Evolutionary conservation across 192 early-diverging fungal species (phyloP).

Genomic region (Lobosporangium transversale): DNA sequence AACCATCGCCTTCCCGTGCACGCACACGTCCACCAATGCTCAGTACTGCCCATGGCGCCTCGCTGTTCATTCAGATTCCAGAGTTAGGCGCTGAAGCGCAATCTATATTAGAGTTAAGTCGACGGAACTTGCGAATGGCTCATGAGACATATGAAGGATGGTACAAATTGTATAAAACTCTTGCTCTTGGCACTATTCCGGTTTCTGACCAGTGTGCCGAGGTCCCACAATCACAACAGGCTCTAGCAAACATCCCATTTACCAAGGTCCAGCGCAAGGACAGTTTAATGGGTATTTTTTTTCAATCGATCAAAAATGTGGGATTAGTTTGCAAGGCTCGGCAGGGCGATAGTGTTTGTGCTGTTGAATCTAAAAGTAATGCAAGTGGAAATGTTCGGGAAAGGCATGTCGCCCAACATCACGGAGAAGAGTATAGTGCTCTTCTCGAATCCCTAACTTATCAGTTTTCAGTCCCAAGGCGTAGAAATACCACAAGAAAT

Average conservation of each 20-base stretch:
- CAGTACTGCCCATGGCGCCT: too few species aligned
- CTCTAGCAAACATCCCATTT: not conserved
- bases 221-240: not conserved
- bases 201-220: not conserved
- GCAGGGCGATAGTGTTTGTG: not conserved
- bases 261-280: not conserved
- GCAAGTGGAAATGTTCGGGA: not conserved
- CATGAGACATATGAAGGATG: too few species aligned
- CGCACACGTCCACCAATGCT: too few species aligned
- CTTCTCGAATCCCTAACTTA: not conserved
- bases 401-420: not conserved
- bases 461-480: not conserved
- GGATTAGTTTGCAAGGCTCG: not conserved
- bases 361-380: not conserved
- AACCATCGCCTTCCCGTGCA: too few species aligned
- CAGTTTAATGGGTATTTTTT: not conserved
- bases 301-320: too few species aligned
- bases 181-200: slow-evolving; percentile 6
- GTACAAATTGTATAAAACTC: slow-evolving; percentile 4
- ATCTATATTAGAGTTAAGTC: too few species aligned
- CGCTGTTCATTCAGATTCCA: too few species aligned
- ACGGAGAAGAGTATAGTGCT: not conserved
- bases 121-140: too few species aligned
- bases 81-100: too few species aligned
- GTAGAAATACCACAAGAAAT: not conserved